Conservation (phyloP, 345 rosid genomes). For the Citrus glauca region DNA sequence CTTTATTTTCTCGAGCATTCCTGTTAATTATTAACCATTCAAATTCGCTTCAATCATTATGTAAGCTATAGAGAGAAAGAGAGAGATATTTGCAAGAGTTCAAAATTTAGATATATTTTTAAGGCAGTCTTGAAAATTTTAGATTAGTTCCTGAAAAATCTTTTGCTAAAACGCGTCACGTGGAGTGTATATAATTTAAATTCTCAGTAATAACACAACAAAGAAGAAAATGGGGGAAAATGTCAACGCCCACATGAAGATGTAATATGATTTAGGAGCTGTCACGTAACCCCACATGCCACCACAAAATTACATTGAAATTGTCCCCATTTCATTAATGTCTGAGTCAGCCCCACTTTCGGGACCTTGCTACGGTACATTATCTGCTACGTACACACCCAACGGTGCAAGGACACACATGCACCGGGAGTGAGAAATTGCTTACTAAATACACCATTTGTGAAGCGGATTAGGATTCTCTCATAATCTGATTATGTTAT, state of each 20-base stretch:
- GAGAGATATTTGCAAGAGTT: too few species aligned
- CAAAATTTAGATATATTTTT: too few species aligned
- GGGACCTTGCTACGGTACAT: too few species aligned
- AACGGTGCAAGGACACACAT: too few species aligned
- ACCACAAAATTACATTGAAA: constrained; percentile 2
- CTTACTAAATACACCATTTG: too few species aligned
- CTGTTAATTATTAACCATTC: too few species aligned
- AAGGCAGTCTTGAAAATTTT: neutral
- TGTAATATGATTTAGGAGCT: neutral
- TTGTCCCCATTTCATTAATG: neutral
- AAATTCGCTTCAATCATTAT: neutral
- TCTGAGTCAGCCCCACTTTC: constrained; percentile 15
- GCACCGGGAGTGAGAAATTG: too few species aligned
- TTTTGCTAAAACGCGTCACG: neutral
- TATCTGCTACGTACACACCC: too few species aligned
- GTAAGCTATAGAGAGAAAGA: too few species aligned
- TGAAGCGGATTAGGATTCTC: rapidly evolving
- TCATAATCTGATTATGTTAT: too few species aligned
- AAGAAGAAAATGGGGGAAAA: neutral
- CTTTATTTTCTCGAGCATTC: too few species aligned
- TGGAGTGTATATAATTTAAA: neutral
- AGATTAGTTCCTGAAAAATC: neutral
- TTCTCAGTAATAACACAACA: neutral
- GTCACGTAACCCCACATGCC: neutral
- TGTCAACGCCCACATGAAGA: neutral